Base-by-base conservation (phyloP, 208 protist species). In the Crithidia thermophila region DNA sequence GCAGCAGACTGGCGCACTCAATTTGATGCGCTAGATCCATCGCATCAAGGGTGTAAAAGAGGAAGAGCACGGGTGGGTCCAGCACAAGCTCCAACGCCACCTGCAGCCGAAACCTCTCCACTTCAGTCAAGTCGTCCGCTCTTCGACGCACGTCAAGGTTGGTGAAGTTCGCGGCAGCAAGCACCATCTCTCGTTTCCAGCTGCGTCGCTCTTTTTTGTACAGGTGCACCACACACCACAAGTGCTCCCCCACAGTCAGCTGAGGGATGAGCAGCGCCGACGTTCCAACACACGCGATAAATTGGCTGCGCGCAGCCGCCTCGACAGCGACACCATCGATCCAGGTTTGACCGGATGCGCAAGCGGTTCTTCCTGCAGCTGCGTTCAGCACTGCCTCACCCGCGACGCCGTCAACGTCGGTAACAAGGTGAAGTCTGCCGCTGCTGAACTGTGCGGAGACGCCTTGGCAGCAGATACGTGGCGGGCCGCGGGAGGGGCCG, bases 61-160 rank as follows among this genome's bases (percentile, higher is more conserved):
- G 63, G 25, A 87, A 57, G 27, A 91, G 56, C 21, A 83, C 64
- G 16, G 85, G 77, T 28, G 82, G 70, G 61, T 91, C 82, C 34
- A 83, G 72, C 21, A 84, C 69, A 28, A 91, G 64, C 73, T 91
- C 85, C 69, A 88, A 75, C 3, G 75, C 85, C 36, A 91, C 56
- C 60, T 70, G 72, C 63, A 91, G 70, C 23, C 76, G 71, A 46
- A 91, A 82, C 56, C 49, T 49, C 61, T 82, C 82, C 47, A 59
- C 63, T 53, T 57, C 56, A 20, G 58, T 70, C 14, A 91, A 71
- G 21, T 66, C 64, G 27, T 52, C 56, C 3, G 82, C 66, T 46
- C 43, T 70, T 7, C 65, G 71, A n/a, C n/a, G 20, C 4, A 63
- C 52, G 46, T 82, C 70, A 4, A 91, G 60, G n/a, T 49, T 61